Evolutionary conservation across 2,329 filamentous ascomycete genomes (phyloP).

Genomic region (Fusarium xyrophilum): DNA sequence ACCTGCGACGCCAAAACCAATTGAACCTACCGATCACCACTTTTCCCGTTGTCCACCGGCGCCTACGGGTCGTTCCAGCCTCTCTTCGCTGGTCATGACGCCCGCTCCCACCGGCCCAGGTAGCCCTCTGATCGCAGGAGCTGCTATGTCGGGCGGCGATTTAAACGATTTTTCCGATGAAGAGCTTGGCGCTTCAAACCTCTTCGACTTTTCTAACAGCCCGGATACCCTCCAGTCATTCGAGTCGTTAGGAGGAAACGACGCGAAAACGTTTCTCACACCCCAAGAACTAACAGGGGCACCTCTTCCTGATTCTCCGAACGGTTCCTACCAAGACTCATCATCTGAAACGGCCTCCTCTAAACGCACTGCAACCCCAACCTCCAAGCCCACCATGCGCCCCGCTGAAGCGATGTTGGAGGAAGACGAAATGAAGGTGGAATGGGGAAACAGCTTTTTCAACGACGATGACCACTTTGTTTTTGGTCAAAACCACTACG

Average conservation of each 20-base stretch:
- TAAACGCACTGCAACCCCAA: constrained; percentile 56
- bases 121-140: constrained; percentile 51
- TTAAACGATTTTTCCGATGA: constrained; percentile 51
- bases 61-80: constrained; percentile 32
- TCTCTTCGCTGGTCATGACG: constrained; percentile 47
- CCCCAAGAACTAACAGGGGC: constrained; percentile 47
- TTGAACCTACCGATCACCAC: constrained; percentile 21
- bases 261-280: constrained; percentile 45
- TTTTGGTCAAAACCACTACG: constrained; percentile 42
- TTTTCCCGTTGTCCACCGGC: constrained; percentile 5
- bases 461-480: constrained; percentile 51
- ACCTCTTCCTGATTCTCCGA: constrained; percentile 52
- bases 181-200: constrained; percentile 44
- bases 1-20: constrained; percentile 38
- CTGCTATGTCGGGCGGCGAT: constrained; percentile 48
- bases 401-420: constrained; percentile 54
- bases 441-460: constrained; percentile 53
- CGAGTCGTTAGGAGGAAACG: constrained; percentile 42
- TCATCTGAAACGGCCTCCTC: constrained; percentile 60
- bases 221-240: constrained; percentile 49
- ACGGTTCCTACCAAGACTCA: constrained; percentile 56
- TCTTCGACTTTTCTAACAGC: constrained; percentile 49
- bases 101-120: constrained; percentile 43
- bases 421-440: constrained; percentile 51
- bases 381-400: constrained; percentile 53